A percentile compares a stretch with the other conserved stretches of the same genome.
phyloP scores from a whole-genome alignment of 1,284 basidiomycete genomes.

The Ceratobasidium sp. region DNA sequence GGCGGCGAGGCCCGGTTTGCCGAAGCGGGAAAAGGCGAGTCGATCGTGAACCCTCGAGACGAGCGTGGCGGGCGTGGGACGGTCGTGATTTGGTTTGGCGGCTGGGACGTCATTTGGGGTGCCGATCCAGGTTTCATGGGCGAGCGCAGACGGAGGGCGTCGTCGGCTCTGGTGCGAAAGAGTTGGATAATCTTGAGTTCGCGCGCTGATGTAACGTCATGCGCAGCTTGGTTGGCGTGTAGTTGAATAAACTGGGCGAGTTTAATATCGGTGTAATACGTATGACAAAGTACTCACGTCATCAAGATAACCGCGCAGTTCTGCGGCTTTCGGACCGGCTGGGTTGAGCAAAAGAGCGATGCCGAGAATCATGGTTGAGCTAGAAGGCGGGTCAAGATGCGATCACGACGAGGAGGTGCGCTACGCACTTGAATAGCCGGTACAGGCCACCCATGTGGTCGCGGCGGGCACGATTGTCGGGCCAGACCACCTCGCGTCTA shows the following conservation, averaged over 20 bases:
- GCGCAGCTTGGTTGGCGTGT: too few relatives aligned
- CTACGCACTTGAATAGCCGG: slow-evolving; percentile 38
- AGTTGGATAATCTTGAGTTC: slow-evolving; percentile 57
- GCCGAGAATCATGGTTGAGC: slow-evolving; percentile 32
- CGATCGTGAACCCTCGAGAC: slow-evolving; percentile 21
- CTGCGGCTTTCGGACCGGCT: slow-evolving; percentile 31
- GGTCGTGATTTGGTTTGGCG: background rate
- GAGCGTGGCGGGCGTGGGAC: background rate
- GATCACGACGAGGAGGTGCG: too few relatives aligned
- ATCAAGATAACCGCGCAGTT: slow-evolving; percentile 29
- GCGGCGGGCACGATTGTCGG: slow-evolving; percentile 1
- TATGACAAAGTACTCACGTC: slow-evolving; percentile 7
- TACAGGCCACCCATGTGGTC: slow-evolving; percentile 37
- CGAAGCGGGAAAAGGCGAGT: background rate
- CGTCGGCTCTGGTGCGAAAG: slow-evolving; percentile 67
- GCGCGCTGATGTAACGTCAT: background rate
- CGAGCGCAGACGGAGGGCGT: slow-evolving; percentile 67
- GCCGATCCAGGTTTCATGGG: slow-evolving; percentile 6
- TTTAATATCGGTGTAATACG: too few relatives aligned
- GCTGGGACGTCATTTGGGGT: slow-evolving; percentile 3
- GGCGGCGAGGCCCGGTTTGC: slow-evolving; percentile 17
- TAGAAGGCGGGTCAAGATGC: background rate
- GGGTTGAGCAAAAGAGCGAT: slow-evolving; percentile 32
- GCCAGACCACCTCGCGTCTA: slow-evolving; percentile 21
- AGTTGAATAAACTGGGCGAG: too few relatives aligned